Evolutionary conservation across 768 basidiomycete species (phyloP).

Genomic region (Macrolepiota fuliginosa): DNA sequence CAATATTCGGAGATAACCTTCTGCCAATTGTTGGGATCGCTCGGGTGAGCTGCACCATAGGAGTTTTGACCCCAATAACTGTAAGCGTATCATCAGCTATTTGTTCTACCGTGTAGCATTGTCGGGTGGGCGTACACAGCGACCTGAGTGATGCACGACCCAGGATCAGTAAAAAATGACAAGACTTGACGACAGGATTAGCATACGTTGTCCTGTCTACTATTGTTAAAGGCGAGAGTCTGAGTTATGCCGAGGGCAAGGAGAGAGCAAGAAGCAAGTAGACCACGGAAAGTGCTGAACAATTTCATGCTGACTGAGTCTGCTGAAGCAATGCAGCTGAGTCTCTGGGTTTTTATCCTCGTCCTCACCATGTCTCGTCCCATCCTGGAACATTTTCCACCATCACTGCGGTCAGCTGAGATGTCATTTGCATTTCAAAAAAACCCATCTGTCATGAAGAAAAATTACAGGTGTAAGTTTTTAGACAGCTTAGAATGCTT

Average conservation of each 20-base stretch:
- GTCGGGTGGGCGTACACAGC: background rate
- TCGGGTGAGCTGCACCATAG: too few species aligned
- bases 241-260: background rate
- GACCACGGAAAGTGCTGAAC: background rate
- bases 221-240: background rate
- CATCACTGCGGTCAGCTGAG: background rate
- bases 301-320: background rate
- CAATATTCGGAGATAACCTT: constrained; percentile 50
- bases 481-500: background rate
- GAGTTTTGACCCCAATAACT: constrained; percentile 64
- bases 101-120: background rate
- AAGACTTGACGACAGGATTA: background rate
- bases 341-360: background rate
- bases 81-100: background rate
- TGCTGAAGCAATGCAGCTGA: background rate
- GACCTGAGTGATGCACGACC: background rate
- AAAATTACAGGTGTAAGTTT: background rate
- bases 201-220: background rate
- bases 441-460: background rate
- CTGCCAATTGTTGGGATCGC: constrained; percentile 44
- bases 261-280: background rate
- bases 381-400: background rate
- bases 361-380: background rate
- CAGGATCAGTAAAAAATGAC: background rate
- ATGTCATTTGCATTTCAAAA: background rate